Base-by-base conservation (phyloP, 495 filamentous ascomycete genomes). In the Aspergillus wentii region DNA sequence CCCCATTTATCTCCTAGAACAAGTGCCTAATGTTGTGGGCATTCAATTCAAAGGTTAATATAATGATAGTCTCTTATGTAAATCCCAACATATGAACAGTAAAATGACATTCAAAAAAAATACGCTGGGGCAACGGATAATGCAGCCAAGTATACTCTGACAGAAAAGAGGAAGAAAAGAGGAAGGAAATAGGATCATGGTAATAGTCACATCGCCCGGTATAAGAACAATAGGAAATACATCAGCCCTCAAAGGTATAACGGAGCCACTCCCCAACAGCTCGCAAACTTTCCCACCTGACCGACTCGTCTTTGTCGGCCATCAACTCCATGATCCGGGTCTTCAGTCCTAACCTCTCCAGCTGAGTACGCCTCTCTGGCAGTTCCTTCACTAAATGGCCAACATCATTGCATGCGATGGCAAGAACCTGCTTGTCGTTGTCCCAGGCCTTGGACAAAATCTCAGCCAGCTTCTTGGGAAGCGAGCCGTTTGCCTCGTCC, bases 371-470 rank as follows among this genome's bases (percentile, higher is more conserved):
- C 61, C 82, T 85, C 64, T 94, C 91, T 4, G 92, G 88, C 33
- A 90, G 82, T 62, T 94, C 89, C 52, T 85, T 88, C 17, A 98
- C 91, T 36, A 98, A 65, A 40, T 70, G 82, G 10, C 88, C 90
- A 14, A 97, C 75, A 59, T 98, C 92, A 53, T 96, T 96, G 62
- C 89, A 96, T 15, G 83, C 94, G 57, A 97, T 92, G 1, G 94
- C 92, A 43, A 98, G 72, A 15, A 97, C 91, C 51, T 92, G 85
- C 70, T 95, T 96, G 61, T 97, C 94, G 40, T 80, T 83, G 10
- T 89, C 86, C 89, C 89, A 96, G 31, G 53, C 59, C 69, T 94
- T 89, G 19, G 72, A 66, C 63, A 98, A 72, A 27, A 95, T 95
- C 54, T 94, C 87, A 4, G 85, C 85, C 13, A 98, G 69, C 62